Evolutionary conservation across 2,329 filamentous ascomycete genomes (phyloP), one percentile per base, ranked within the genome.

Genomic region (Xylaria sp.): DNA sequence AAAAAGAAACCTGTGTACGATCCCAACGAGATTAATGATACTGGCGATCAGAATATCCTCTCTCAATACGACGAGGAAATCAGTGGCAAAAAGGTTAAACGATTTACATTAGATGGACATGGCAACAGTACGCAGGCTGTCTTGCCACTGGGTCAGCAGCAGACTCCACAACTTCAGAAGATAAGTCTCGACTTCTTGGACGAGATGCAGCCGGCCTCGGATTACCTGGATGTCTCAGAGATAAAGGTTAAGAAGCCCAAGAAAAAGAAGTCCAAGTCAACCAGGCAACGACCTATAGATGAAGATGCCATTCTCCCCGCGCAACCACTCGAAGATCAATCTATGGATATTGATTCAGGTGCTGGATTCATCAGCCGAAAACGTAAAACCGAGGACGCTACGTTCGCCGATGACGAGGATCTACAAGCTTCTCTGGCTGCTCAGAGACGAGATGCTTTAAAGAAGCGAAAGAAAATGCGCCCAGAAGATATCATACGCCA

Each of bases 1-100:
- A 97, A 97, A 85, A 93, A 94, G 79, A 92, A 91, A 76, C 90
- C 91, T 0, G 90, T 89, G 0, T 99, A 99, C 78, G 93, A 99
- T 73, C 94, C 95, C 0, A 90, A 93, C 68, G 89, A 90, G 64
- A 83, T 90, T 38, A 90, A 91, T 50, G 86, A 89, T 31, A 86
- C 86, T 27, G 90, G 87, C 13, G 83, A 90, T 65, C 85, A 85
- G 20, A 86, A 86, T 5, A 89, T 99, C 27, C 81, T 99, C 47
- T 88, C 92, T 15, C 95, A 99, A 73, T 99, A 99, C 76, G 96
- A 98, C 73, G 96, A 98, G 70, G 95, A 97, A 75, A 96, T 97
- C 60, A 88, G 91, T 39, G 94, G 94, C 62, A 97, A 97, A 80
- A 96, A 96, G 81, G 83, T 86, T 63, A 97, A 96, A 77, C 87